A percentile compares a stretch with the other conserved stretches of the same genome.
Conservation (phyloP, 2,329 filamentous ascomycete species). For the Hypoxylon sp. region DNA sequence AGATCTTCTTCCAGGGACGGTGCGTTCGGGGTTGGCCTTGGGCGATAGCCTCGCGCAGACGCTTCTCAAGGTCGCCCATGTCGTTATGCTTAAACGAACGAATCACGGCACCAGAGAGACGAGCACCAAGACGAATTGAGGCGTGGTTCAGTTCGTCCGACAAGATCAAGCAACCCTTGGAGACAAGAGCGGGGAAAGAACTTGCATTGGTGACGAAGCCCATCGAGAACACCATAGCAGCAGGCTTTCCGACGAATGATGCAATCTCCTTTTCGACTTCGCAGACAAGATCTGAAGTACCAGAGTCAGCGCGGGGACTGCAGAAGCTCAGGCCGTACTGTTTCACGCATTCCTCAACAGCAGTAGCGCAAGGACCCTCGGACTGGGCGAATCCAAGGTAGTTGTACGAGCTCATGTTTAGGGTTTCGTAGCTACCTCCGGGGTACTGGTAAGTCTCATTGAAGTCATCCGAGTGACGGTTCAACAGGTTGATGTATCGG, state of each 20-base stretch:
- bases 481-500: conserved; percentile 89
- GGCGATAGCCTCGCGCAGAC: conserved; percentile 89
- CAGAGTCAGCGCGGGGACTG: conserved; percentile 83
- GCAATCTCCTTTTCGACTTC: conserved; percentile 93
- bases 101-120: conserved; percentile 94
- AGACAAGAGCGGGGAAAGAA: conserved; percentile 89
- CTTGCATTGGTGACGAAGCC: conserved; percentile 96
- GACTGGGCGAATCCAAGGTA: conserved; percentile 98
- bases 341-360: conserved; percentile 83
- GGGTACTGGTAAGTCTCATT: conserved; percentile 90
- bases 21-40: conserved; percentile 98
- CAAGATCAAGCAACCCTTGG: conserved; percentile 92
- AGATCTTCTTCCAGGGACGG: conserved; percentile 98
- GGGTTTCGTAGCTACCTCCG: conserved; percentile 89
- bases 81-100: conserved; percentile 98
- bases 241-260: conserved; percentile 90
- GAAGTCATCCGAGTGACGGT: conserved; percentile 89
- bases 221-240: conserved; percentile 98
- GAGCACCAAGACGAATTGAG: conserved; percentile 93
- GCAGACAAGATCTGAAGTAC: conserved; percentile 84
- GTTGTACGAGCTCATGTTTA: conserved; percentile 99
- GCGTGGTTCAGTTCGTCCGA: conserved; percentile 98
- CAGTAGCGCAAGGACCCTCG: conserved; percentile 93
- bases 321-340: conserved; percentile 85
- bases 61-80: conserved; percentile 84